Evolutionary conservation across 148 eudicot genomes (phyloP).

Genomic region (Rhododendron williamsianum): DNA sequence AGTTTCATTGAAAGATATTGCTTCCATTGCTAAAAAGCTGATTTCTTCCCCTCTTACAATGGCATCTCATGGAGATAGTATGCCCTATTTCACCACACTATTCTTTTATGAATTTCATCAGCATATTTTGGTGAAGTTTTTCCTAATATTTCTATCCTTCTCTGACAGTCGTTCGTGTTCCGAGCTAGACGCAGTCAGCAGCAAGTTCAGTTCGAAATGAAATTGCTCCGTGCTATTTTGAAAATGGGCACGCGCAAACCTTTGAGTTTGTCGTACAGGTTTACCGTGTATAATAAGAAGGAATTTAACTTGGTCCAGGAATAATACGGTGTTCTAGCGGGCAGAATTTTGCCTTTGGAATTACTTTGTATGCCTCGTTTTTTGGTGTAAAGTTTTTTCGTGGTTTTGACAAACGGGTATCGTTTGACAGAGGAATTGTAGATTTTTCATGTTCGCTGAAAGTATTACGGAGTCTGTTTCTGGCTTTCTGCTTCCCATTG

Average conservation of each 20-base stretch:
- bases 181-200: constrained; percentile 62
- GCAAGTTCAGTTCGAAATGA: constrained; percentile 41
- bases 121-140: neutral
- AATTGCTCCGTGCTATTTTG: neutral
- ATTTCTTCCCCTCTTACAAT: constrained; percentile 81
- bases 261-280: constrained; percentile 3
- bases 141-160: constrained; percentile 3
- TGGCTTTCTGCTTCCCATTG: neutral
- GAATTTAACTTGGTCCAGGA: neutral
- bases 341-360: neutral
- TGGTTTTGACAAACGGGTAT: neutral
- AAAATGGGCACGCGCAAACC: neutral
- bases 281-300: constrained; percentile 9
- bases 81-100: neutral
- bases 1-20: constrained; percentile 57
- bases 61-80: constrained; percentile 93
- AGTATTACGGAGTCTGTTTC: neutral
- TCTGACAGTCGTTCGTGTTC: constrained; percentile 54
- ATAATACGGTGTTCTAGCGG: neutral
- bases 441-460: neutral
- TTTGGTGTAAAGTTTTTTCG: neutral
- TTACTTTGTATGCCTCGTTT: constrained; percentile 7
- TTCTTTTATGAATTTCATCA: neutral
- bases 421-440: neutral
- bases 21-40: constrained; percentile 52